These are phyloP conservation scores for Candida coquimbonensis DNA, from an alignment of 805 yeast genomes.

Conservation along the genomic window DNA sequence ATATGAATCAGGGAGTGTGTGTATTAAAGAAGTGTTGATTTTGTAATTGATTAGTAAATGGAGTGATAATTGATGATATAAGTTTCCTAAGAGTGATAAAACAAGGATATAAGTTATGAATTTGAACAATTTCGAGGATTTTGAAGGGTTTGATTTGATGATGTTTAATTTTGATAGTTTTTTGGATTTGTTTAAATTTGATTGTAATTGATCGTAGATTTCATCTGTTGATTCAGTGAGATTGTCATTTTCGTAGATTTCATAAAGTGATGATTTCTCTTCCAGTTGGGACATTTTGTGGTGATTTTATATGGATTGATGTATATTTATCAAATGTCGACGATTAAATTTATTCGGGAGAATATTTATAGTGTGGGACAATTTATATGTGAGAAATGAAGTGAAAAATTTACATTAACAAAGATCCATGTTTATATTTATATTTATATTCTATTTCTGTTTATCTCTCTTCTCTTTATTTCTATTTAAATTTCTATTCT, in stretches of 20 bases:
- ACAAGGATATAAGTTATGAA: not conserved
- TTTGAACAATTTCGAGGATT: not conserved
- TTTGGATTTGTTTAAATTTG: slow-evolving; percentile 4
- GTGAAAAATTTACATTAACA: no score
- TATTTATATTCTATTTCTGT: no score
- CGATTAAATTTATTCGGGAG: not conserved
- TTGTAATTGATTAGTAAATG: not conserved
- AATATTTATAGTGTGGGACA: no score
- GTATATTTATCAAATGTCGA: not conserved
- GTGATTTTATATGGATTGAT: not conserved
- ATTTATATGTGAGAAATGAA: no score
- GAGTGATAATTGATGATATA: slow-evolving; percentile 4
- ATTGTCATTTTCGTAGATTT: slow-evolving; percentile 3
- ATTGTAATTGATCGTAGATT: slow-evolving; percentile 5
- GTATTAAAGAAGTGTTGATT: no score
- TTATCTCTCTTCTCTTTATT: not conserved
- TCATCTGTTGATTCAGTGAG: slow-evolving; percentile 4
- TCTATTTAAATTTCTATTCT: not conserved
- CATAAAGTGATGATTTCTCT: slow-evolving; percentile 5
- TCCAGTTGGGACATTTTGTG: slow-evolving; percentile 3
- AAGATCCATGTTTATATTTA: no score
- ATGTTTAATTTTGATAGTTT: not conserved
- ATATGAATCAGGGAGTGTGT: not conserved
- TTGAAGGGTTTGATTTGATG: not conserved
- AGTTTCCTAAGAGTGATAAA: slow-evolving; percentile 3